Base-by-base conservation (phyloP, 2,329 filamentous ascomycete species). In the Diaporthe ampelina region DNA sequence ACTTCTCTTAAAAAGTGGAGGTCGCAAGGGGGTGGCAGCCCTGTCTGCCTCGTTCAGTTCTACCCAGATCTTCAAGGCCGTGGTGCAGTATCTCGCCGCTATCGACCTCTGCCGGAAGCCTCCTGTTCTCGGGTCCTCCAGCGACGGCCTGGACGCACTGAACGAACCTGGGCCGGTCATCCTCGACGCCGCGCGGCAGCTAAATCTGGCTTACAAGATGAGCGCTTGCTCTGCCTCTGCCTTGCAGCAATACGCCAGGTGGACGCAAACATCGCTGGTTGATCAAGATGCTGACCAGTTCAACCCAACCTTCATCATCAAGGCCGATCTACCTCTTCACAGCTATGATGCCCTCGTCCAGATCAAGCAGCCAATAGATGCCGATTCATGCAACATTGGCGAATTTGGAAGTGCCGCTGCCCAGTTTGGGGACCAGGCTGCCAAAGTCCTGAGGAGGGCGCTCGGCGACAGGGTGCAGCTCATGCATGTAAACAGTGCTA, bases 121-220 rank as follows among this genome's bases (percentile, higher is more conserved):
- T 0, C 88, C 92, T 45, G 77, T 88, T 0, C 86, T 91, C 72
- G 84, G 80, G 76, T 87, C 76, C 79, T 91, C 74, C 78, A 87
- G 78, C 79, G 83, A 74, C 35, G 85, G 80, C 78, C 83, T 80
- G 79, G 88, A 86, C 74, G 77, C 79, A 35, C 80, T 85, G 75
- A 82, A 83, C 76, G 85, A 87, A 82, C 82, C 72, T 29, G 84
- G 86, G 0, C 95, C 97, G 0, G 88, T 95, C 40, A 86, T 98
- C 65, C 98, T 94, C 80, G 96, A 98, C 81, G 90, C 91, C 0
- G 86, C 87, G 32, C 89, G 94, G 76, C 90, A 91, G 40, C 86
- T 97, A 72, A 99, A 99, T 78, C 80, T 98, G 26, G 85, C 97
- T 8, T 98, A 93, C 85, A 98, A 98, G 83, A 97, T 98, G 94